phyloP scores from a whole-genome alignment of 2,329 filamentous ascomycete genomes.

The Aspergillus ustus region DNA sequence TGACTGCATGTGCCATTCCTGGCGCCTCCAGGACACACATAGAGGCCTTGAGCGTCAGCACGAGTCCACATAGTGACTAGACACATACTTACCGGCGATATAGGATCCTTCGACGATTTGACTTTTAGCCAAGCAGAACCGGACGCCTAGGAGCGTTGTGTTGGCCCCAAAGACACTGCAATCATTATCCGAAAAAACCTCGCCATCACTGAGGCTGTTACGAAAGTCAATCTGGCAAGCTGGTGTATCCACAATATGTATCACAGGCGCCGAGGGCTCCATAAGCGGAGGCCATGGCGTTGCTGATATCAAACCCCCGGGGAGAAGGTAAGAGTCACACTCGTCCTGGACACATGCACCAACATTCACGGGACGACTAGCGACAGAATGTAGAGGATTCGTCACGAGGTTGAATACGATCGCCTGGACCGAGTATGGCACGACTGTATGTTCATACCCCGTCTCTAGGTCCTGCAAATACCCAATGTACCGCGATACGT shows the following conservation, averaged over 20 bases:
- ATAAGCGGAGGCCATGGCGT: not conserved
- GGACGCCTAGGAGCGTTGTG: not conserved
- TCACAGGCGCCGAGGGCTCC: conserved; percentile 1
- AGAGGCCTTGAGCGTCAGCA: not conserved
- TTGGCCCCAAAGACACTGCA: not conserved
- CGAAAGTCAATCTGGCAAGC: not conserved
- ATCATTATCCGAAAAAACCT: not conserved
- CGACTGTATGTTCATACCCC: not conserved
- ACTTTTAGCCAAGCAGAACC: not conserved
- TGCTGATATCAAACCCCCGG: not conserved
- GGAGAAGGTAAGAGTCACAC: conserved; percentile 2
- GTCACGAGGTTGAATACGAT: conserved; percentile 5
- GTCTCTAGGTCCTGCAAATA: not conserved
- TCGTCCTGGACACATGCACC: not conserved
- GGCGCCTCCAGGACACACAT: not conserved
- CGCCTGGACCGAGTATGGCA: conserved; percentile 6
- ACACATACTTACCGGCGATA: not conserved
- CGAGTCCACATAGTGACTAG: no score
- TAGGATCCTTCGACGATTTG: not conserved
- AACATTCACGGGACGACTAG: not conserved
- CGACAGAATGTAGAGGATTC: not conserved
- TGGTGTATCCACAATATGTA: not conserved
- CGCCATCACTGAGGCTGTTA: not conserved
- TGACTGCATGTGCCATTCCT: not conserved
- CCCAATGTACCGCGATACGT: not conserved